These are phyloP conservation scores for Suhomyces wounanorum DNA, from an alignment of 1,139 yeast genomes.

Conservation along the genomic window DNA sequence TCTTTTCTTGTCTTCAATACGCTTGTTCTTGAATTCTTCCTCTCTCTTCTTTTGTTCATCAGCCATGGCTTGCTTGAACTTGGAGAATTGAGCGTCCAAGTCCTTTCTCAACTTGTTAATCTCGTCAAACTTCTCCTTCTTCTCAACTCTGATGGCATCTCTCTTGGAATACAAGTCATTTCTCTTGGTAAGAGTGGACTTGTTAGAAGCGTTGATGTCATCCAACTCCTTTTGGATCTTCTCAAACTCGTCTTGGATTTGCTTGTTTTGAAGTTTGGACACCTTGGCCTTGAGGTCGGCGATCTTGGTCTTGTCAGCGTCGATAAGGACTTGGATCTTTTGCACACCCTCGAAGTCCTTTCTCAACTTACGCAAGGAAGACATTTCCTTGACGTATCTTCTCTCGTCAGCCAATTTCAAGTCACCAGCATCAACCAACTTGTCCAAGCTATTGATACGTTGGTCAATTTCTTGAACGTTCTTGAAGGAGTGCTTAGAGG, in stretches of 20 bases:
- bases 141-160: conserved; percentile 65
- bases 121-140: conserved; percentile 65
- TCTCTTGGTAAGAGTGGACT: conserved; percentile 67
- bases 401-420: conserved; percentile 92
- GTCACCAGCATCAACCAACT: conserved; percentile 73
- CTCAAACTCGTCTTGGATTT: conserved; percentile 61
- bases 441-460: conserved; percentile 70
- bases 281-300: conserved; percentile 72
- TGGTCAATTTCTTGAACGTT: conserved; percentile 76
- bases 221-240: conserved; percentile 64
- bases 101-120: conserved; percentile 68
- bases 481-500: conserved; percentile 72
- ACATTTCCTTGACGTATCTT: conserved; percentile 80
- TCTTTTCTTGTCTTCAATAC: conserved; percentile 59
- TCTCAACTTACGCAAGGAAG: conserved; percentile 76
- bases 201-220: conserved; percentile 58
- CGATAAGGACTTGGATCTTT: conserved; percentile 76
- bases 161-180: conserved; percentile 65
- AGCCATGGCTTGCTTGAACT: conserved; percentile 68
- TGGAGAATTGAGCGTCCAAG: conserved; percentile 69
- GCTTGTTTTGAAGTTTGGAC: conserved; percentile 63
- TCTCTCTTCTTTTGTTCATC: conserved; percentile 72
- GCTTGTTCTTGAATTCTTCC: conserved; percentile 61
- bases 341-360: conserved; percentile 78
- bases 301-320: conserved; percentile 75